Base-by-base conservation (phyloP, 306 rosid species). In the Vigna trinervia region DNA sequence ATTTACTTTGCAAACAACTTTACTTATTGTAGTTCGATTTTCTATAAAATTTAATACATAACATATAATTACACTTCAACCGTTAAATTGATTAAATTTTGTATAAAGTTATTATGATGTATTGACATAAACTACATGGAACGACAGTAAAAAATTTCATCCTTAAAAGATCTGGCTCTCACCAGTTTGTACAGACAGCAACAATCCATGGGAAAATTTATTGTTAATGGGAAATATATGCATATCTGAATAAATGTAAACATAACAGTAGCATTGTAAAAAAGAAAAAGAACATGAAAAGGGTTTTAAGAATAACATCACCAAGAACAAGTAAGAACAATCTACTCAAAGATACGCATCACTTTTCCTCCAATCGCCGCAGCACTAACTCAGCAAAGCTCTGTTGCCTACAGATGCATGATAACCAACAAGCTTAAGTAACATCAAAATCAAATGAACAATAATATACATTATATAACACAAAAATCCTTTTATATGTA, bases 321-420 rank as follows among this genome's bases (percentile, higher is more conserved):
- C 58, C 20, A 75, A 71, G 52, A n/a, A 48, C 23, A 54, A 53
- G 48, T 36, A 78, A 72, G 36, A 17, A 79, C 1, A 72, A 17
- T 12, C 20, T 53, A 39, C 81, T 52, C 6, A 36, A 9, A 30
- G 69, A 17, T 38, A 32, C 75, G 2, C 53, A 13, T 92, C 87
- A 92, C 74, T 89, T 85, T 46, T 89, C 96, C 84, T 95, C 97
- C 77, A 89, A 81, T 71, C 92, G 96, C 64, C 86, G 88, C 71
- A 95, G 85, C 82, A 95, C 87, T 2, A 84, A 83, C 73, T 92
- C 99, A 0, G 97, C 97, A 76, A 90, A 95, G 90, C 87, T 86
- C 76, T 92, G 96, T 86, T 95, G 99, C 90, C 97, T 94, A 76
- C 81, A 82, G 77, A 84, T 48, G 71, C 53, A 82, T 47, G 20